phyloP scores from a whole-genome alignment of 169 alveolate genomes.

The Sarcocystis neurona region DNA sequence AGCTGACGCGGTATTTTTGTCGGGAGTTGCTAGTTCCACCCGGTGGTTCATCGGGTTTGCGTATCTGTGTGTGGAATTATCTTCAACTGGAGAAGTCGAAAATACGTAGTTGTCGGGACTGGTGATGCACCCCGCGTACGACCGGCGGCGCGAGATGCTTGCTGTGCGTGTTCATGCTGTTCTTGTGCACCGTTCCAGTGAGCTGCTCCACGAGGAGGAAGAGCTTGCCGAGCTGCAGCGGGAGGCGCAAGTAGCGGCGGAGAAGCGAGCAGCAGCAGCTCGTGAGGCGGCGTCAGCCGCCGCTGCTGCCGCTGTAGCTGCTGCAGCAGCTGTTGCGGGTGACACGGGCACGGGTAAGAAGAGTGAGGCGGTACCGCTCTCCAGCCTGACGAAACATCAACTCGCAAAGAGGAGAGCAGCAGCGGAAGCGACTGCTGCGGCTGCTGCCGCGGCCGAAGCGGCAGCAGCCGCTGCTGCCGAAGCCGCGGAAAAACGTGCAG shows the following conservation, averaged over 20 bases:
- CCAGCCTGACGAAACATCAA: too few relatives aligned
- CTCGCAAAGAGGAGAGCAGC: neutral
- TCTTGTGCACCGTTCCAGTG: neutral
- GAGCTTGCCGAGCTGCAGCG: conserved; percentile 12
- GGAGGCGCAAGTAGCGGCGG: neutral
- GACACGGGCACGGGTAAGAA: neutral
- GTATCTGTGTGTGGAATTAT: too few relatives aligned
- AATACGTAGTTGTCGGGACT: too few relatives aligned
- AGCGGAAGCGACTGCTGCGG: neutral
- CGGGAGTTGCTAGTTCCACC: too few relatives aligned
- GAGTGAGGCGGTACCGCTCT: neutral
- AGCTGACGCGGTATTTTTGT: too few relatives aligned
- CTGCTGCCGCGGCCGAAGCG: neutral
- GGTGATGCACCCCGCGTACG: too few relatives aligned
- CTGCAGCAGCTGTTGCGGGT: too few relatives aligned
- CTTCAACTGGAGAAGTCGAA: too few relatives aligned
- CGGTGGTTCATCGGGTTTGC: too few relatives aligned
- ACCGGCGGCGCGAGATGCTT: too few relatives aligned
- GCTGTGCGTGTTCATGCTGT: neutral
- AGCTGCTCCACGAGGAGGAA: conserved; percentile 21
- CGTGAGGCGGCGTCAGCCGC: neutral
- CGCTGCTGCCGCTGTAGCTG: too few relatives aligned
- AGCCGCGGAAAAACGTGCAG: neutral
- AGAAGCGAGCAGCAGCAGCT: conserved; percentile 11
- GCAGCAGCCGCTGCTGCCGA: neutral